Base-by-base conservation (phyloP, 225 moss, liverwort and hornwort genomes). In the Rhytidiadelphus loreus region DNA sequence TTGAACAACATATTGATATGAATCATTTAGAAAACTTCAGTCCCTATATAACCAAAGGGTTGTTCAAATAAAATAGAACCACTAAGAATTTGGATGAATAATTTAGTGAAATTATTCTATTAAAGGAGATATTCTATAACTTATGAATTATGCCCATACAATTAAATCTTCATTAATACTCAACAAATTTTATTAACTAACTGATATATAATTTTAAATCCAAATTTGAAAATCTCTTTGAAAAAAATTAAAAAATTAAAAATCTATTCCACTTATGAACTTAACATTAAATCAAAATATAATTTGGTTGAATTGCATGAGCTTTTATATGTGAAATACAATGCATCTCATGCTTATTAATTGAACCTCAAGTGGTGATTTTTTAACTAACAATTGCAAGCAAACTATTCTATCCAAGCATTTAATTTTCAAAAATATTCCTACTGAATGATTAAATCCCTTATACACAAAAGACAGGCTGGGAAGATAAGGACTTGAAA, bases 401-500 rank as follows among this genome's bases (percentile, higher is more conserved):
- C 8, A 37, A 53, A 55, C 15, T 37, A 53, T 53, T 37, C 2
- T 9, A 53, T 24, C 2, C 9, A 23, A 9, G 9, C 15, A 77
- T 53, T 23, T 37, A 15, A 35, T 53, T 22, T 22, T 3, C 2
- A 13, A 22, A 13, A 52, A 76, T 8, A 33, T 50, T 50, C 52
- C 3, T 13, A 33, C 8, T 76, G 8, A 52, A 76, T 52, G 22
- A 3, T 33, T 76, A 13, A 52, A 52, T 33, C 1, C 8, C 2
- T 53, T 35, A 13, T 53, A 0, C 8, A 8, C 22, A 74, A 74
- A 48, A 32, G 4, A 32, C 0, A 37, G 2, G 3, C n/a, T n/a
- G 2, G 3, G 2, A 77, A 21, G 4, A 53, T 53, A 0, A 3
- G 15, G 0, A 0, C 35, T 33, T 21, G 3, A 33, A 33, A 5